Base-by-base conservation (phyloP, 2,329 filamentous ascomycete genomes). In the Graphilbum fragrans region DNA sequence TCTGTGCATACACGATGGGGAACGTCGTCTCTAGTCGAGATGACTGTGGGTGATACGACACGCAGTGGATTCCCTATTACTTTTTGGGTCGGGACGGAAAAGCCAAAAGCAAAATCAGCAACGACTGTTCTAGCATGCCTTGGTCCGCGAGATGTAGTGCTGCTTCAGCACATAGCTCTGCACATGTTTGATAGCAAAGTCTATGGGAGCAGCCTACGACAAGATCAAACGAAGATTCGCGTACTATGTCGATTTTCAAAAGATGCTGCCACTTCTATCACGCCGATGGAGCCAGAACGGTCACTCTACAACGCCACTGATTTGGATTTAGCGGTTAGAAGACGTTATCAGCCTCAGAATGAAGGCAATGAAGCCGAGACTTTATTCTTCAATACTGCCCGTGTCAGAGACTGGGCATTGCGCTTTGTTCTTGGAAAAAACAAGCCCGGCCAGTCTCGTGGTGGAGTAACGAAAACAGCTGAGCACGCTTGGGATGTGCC, bases 11-110 rank as follows among this genome's bases (percentile, higher is more conserved):
- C 87, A 0, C 70, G 74, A 32, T 80, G 73, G 63, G 74, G 80
- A 11, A 65, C 67, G 7, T 68, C 80, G 39, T 73, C 82, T 6
- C 68, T 94, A 3, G 64, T 90, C 33, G 86, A 94, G 58, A 59
- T 92, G 2, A 65, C 88, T 1, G 77, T 95, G 1, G 88, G 84
- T 5, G 90, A 96, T 57, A 84, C 94, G 39, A 94, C 87, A 0
- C 75, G 71, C 48, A 75, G 84, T 0, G 83, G 82, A 3, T 41
- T 44, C 22, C 12, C 17, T 14, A 35, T 44, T 16, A 44, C 34
- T 1, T 44, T 44, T 17, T 44, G 42, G 42, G 7, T 4, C 12
- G 29, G 6, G n/a, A 11, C 12, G 27, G 11, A 5, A 9, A 4
- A 22, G 5, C 2, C 37, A 10, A 22, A 38, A 2, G 17, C 41